phyloP scores from a whole-genome alignment of 306 rosid species.

The Calophaca sinica region DNA sequence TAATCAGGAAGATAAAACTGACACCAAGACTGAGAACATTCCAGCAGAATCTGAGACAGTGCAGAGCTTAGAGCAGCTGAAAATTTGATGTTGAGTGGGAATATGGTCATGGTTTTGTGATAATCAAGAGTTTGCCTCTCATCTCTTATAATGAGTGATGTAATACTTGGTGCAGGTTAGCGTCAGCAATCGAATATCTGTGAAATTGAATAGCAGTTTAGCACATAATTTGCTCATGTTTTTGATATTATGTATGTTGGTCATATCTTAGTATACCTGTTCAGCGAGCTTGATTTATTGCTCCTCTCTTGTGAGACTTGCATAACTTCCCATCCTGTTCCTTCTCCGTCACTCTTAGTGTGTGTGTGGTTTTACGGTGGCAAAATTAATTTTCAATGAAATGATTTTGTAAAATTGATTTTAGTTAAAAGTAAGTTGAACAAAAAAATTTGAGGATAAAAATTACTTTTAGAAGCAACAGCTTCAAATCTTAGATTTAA shows the following conservation, averaged over 20 bases:
- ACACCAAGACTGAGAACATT: slow-evolving; percentile 45
- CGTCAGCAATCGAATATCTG: slow-evolving; percentile 61
- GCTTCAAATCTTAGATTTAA: too few species aligned
- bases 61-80: slow-evolving; percentile 70
- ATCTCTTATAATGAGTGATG: slow-evolving; percentile 59
- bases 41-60: slow-evolving; percentile 54
- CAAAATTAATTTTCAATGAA: too few species aligned
- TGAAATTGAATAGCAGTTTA: slow-evolving; percentile 57
- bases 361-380: too few species aligned
- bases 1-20: slow-evolving; percentile 44
- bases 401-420: too few species aligned
- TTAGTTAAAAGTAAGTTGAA: too few species aligned
- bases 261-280: slow-evolving; percentile 38
- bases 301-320: slow-evolving; percentile 4
- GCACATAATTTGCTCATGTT: slow-evolving; percentile 47
- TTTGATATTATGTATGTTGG: slow-evolving; percentile 40
- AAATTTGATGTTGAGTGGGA: slow-evolving; percentile 66
- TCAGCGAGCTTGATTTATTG: slow-evolving; percentile 28
- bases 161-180: slow-evolving; percentile 66
- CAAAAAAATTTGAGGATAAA: too few species aligned
- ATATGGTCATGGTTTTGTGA: slow-evolving; percentile 58
- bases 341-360: neutral
- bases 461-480: too few species aligned
- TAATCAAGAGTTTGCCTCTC: slow-evolving; percentile 59
- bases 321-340: neutral